Conservation (phyloP, 2,329 filamentous ascomycete species). For the Pestalotiopsis sp. region DNA sequence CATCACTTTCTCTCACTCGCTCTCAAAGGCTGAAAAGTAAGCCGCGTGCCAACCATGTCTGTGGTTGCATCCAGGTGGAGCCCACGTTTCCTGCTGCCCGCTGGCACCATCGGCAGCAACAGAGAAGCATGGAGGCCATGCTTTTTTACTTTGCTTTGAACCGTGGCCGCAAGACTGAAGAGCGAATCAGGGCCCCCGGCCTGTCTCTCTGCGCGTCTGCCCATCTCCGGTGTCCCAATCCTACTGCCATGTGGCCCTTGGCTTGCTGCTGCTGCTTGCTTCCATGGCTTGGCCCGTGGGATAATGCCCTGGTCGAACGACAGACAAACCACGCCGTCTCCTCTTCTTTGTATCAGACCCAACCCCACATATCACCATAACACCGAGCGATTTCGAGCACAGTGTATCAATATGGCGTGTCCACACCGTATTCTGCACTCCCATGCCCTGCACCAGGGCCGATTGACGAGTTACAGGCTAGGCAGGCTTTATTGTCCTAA, state of each 20-base stretch:
- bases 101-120: slow-evolving; percentile 10
- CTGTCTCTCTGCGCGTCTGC: neutral
- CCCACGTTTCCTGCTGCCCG: neutral
- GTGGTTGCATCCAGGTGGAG: slow-evolving; percentile 9
- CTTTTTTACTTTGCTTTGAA: neutral
- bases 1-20: neutral
- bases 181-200: neutral
- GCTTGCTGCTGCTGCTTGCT: neutral
- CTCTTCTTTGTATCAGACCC: neutral
- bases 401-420: neutral
- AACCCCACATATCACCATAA: neutral
- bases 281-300: neutral
- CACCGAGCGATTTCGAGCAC: neutral
- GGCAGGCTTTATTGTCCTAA: neutral
- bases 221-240: neutral
- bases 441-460: neutral
- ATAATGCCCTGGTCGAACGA: neutral
- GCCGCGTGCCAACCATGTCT: slow-evolving; percentile 1
- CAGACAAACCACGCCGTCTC: neutral
- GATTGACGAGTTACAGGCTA: no score
- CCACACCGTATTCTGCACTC: neutral
- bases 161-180: neutral
- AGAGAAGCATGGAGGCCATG: slow-evolving; percentile 5
- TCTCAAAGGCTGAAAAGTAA: neutral
- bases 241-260: neutral